Conservation (phyloP, 1,284 basidiomycete species). For the Trichosporon ovoides region DNA sequence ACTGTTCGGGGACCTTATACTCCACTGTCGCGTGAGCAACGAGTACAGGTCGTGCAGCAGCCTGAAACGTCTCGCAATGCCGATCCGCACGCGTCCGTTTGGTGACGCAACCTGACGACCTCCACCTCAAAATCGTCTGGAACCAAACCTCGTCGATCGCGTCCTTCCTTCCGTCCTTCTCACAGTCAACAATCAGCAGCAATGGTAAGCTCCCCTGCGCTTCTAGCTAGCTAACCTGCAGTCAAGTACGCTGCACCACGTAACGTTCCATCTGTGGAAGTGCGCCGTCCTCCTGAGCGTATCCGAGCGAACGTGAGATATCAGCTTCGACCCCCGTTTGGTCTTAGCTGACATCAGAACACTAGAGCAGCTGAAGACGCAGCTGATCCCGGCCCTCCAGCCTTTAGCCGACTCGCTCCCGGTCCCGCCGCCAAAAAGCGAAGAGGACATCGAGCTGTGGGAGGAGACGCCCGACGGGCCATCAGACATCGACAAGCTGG, state of each 20-base stretch:
- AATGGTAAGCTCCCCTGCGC: neutral
- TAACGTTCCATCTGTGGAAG: conserved; percentile 38
- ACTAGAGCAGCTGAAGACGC: conserved; percentile 16
- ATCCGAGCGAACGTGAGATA: conserved; percentile 34
- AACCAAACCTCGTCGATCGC: neutral
- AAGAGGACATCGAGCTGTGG: conserved; percentile 33
- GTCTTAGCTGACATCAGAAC: conserved; percentile 5
- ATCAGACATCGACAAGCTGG: conserved; percentile 12
- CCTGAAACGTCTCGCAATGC: no score
- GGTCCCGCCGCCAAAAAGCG: conserved; percentile 13
- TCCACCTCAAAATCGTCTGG: conserved; percentile 1
- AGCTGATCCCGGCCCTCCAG: conserved; percentile 26
- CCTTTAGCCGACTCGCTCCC: conserved; percentile 21
- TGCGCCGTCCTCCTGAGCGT: conserved; percentile 39
- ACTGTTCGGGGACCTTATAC: no score
- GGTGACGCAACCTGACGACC: neutral
- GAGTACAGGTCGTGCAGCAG: no score
- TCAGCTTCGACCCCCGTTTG: no score
- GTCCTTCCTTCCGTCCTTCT: neutral
- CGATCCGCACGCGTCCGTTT: no score
- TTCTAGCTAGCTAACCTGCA: neutral
- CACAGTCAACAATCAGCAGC: neutral
- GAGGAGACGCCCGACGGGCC: conserved; percentile 23
- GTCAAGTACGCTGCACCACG: conserved; percentile 30
- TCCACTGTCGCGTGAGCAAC: no score